Base-by-base conservation (phyloP, 441 rosid genomes). In the Melastoma candidum region DNA sequence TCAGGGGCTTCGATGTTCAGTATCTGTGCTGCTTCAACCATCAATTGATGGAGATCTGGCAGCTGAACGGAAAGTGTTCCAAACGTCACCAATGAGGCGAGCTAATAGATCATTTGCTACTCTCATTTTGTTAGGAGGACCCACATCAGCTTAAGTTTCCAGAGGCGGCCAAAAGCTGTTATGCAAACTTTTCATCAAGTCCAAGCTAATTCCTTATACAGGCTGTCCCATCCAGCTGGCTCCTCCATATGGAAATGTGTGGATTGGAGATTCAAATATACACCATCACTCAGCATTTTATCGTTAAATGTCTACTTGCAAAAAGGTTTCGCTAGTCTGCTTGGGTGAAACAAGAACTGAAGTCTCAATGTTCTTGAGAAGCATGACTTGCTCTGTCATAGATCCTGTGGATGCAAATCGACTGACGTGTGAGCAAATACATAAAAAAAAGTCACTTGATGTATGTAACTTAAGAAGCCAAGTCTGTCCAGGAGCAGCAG, bases 311-410 rank as follows among this genome's bases (percentile, higher is more conserved):
- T 6, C 36, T 29, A 29, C 36, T 29, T 6, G 7, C 36, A 29
- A 6, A 29, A 29, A 29, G 3, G 36, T 29, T 29, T 6, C 36
- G 7, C 47, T 56, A 66, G 80, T 94, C 96, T 92, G 98, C 47
- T 74, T 78, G 71, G 80, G 71, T 7, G 98, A 87, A 59, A 88
- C 96, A 60, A 79, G 89, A 70, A 92, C 86, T 1, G 98, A 92
- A 67, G 94, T 88, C 26, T 96, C 98, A 58, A 92, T 92, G 64
- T 92, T 92, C 78, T 92, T 96, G 41, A 88, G 94, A 66, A 92
- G 80, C 98, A 88, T 92, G 71, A 92, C 77, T 74, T 92, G 96
- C 77, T 92, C 95, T 2, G 96, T 74, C 68, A 74, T 54, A 54
- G 80, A 55, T 32, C 95, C 96, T 90, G 78, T 71, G 75, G 59